Percentiles rank a stretch among this genome's conserved stretches.
Conservation (phyloP, 495 filamentous ascomycete species). For the Rhypophila decipiens region DNA sequence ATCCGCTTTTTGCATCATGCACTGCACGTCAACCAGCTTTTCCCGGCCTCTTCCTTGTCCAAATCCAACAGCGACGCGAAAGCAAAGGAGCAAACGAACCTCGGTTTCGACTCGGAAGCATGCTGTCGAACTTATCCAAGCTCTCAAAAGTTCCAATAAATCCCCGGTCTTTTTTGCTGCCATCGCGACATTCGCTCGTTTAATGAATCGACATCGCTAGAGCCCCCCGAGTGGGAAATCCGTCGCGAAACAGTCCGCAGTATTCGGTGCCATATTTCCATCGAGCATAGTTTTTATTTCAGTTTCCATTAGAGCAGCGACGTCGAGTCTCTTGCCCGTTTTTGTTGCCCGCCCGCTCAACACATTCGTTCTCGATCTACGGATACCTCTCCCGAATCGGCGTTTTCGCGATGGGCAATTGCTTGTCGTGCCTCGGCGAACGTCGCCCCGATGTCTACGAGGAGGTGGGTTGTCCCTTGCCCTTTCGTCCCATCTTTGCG, state of each 20-base stretch:
- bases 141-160: not conserved
- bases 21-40: too few species aligned
- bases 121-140: too few species aligned
- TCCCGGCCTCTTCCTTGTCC: too few species aligned
- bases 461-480: constrained; percentile 24
- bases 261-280: not conserved
- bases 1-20: too few species aligned
- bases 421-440: constrained; percentile 39
- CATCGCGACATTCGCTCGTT: constrained; percentile 17
- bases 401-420: constrained; percentile 35
- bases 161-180: too few species aligned
- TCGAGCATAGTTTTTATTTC: not conserved
- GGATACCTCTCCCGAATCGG: not conserved
- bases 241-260: not conserved
- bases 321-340: too few species aligned
- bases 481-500: not conserved
- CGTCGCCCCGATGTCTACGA: constrained; percentile 35
- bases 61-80: too few species aligned
- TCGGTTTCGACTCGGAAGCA: too few species aligned
- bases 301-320: too few species aligned
- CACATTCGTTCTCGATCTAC: too few species aligned
- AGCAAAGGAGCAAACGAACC: too few species aligned
- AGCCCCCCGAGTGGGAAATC: constrained; percentile 14
- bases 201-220: constrained; percentile 25
- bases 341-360: too few species aligned